A percentile compares a stretch with the other conserved stretches of the same genome.
phyloP scores from a whole-genome alignment of 805 yeast species.

The Ogataea populi-albae region DNA sequence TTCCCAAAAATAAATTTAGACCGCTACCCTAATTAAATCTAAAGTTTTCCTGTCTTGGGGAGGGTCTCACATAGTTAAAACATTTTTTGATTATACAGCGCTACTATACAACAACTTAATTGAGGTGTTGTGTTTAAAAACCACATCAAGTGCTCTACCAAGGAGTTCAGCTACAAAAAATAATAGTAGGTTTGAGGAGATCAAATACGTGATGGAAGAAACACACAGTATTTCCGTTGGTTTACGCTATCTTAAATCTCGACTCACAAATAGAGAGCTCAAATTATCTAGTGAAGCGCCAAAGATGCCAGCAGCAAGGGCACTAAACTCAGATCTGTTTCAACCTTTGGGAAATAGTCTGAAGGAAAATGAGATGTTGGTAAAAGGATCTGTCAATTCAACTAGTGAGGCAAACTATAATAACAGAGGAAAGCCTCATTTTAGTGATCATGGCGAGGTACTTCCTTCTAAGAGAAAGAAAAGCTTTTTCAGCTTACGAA shows the following conservation, averaged over 20 bases:
- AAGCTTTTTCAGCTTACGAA: slow-evolving; percentile 18
- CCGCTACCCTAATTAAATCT: too few species aligned
- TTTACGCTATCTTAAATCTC: slow-evolving; percentile 22
- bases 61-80: too few species aligned
- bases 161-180: too few species aligned
- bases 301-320: slow-evolving; percentile 6
- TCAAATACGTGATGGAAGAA: slow-evolving; percentile 16
- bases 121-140: too few species aligned
- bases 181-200: neutral
- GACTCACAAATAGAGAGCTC: slow-evolving; percentile 19
- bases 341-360: slow-evolving; percentile 3
- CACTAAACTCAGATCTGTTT: slow-evolving; percentile 5
- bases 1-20: too few species aligned
- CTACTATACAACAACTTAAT: too few species aligned
- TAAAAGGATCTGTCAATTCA: slow-evolving; percentile 2
- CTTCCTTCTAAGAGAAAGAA: slow-evolving; percentile 9
- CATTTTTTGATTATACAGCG: too few species aligned
- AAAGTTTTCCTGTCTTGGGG: too few species aligned
- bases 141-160: too few species aligned
- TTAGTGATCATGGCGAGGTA: slow-evolving; percentile 3
- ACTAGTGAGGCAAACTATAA: slow-evolving; percentile 4
- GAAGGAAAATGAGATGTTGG: slow-evolving; percentile 14
- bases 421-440: slow-evolving; percentile 5
- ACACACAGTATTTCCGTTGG: slow-evolving; percentile 21
- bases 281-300: slow-evolving; percentile 4